Evolutionary conservation across 2,329 filamentous ascomycete genomes (phyloP).

Genomic region (Gaeumannomyces tritici): DNA sequence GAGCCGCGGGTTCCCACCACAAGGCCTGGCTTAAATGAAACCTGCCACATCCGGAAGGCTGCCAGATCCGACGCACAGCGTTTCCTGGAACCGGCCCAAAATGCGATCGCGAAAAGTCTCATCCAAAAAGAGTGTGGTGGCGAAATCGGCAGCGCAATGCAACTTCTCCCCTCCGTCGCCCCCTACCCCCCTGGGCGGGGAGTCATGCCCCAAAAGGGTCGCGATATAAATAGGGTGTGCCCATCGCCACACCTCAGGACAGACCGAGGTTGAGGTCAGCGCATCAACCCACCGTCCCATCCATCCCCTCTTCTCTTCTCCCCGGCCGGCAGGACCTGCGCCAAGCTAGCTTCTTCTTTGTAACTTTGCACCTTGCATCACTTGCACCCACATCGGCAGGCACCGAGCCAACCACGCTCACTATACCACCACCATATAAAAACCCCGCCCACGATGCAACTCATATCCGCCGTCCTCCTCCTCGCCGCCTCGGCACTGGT

Average conservation of each 20-base stretch:
- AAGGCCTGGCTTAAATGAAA: background rate
- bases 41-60: background rate
- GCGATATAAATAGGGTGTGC: background rate
- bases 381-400: background rate
- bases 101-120: too few species aligned
- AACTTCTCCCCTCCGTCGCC: too few species aligned
- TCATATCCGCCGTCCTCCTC: background rate
- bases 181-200: background rate
- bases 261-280: too few species aligned
- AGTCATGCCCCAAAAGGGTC: background rate
- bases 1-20: too few species aligned
- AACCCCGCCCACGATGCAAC: background rate
- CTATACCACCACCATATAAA: background rate
- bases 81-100: background rate
- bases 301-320: background rate
- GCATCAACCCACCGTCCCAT: background rate
- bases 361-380: background rate
- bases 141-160: background rate
- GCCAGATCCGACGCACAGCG: background rate
- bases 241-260: background rate
- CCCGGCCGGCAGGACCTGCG: too few species aligned
- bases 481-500: background rate
- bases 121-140: background rate
- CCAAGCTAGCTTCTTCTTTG: background rate
- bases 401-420: background rate